Base-by-base conservation (phyloP, 371 early-diverging fungal genomes). In the Neoconidiobolus thromboides region DNA sequence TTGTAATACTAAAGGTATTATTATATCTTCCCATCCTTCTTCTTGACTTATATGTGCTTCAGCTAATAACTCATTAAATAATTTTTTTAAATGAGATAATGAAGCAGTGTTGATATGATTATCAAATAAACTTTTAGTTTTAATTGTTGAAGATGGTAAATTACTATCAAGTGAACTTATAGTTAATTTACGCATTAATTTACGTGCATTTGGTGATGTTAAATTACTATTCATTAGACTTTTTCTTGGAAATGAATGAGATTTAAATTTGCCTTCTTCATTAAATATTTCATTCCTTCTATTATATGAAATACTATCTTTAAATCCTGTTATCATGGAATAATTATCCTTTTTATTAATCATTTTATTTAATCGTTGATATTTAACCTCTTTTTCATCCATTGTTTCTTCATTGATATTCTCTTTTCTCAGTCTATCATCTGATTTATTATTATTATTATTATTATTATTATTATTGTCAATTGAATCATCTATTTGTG, bases 1-100 rank as follows among this genome's bases (percentile, higher is more conserved):
- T 51, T 75, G 76, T 40, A 84, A 64, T 14, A 86, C 67, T 44
- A 91, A 61, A 12, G 73, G 69, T 65, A 82, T 74, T 48, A 92
- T 69, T 0, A 88, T 78, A 0, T 74, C 73, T 40, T 85, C 86
- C 91, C 93, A 92, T 4, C 71, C 78, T 15, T 70, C 65, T 5
- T 62, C 61, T 12, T 65, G 56, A 5, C 68, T 63, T 3, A 66
- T 67, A 2, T 69, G 68, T 38, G 62, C 66, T 2, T 71, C 71
- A 26, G 38, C 55, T 46, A 69, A 63, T 1, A 70, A 60, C 64
- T 87, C 86, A 3, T 73, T 61, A 39, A 89, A 68, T 42, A 87
- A 69, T 5, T 70, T 69, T 1, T 78, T 73, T 63, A 85, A 76
- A 59, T 89, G 87, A 37, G 70, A 68, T 3, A 82, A 64, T 10